These are phyloP conservation scores for Coniochaeta sp. DNA, from an alignment of 2,329 filamentous ascomycete species.

Conservation along the genomic window DNA sequence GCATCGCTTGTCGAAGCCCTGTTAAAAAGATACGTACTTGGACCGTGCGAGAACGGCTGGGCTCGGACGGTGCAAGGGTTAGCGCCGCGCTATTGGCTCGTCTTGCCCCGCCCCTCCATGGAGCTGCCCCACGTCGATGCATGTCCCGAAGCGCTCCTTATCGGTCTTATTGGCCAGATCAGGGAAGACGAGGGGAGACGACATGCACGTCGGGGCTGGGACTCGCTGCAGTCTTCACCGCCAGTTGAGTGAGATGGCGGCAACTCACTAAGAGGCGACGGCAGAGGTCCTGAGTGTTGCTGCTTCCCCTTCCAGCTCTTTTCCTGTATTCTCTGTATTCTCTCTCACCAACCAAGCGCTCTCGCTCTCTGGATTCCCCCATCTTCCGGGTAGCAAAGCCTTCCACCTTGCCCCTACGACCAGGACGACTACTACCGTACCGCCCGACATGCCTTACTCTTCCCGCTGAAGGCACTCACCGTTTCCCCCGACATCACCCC, in stretches of 20 bases:
- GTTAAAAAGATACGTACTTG: neutral
- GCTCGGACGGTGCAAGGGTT: neutral
- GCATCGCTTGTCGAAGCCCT: neutral
- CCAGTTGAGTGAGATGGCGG: constrained; percentile 6
- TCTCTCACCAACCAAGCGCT: neutral
- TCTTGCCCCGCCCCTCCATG: neutral
- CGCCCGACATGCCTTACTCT: constrained; percentile 2
- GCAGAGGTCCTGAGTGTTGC: neutral
- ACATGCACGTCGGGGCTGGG: constrained; percentile 4
- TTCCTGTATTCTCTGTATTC: constrained; percentile 18
- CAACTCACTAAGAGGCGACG: constrained; percentile 1
- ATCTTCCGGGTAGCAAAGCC: too few species aligned
- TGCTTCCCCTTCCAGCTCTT: constrained; percentile 17
- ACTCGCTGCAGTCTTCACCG: constrained; percentile 8
- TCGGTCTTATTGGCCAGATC: constrained; percentile 2
- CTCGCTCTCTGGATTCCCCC: neutral
- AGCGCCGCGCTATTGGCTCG: neutral
- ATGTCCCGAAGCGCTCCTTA: neutral
- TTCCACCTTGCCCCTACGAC: neutral
- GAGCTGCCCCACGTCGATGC: constrained; percentile 1
- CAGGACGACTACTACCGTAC: too few species aligned
- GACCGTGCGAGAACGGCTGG: neutral
- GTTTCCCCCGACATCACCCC: too few species aligned
- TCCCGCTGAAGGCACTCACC: constrained; percentile 10
- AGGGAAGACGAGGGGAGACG: neutral